Conservation (phyloP, 371 early-diverging fungal species). For the Rhizopus stolonifer region DNA sequence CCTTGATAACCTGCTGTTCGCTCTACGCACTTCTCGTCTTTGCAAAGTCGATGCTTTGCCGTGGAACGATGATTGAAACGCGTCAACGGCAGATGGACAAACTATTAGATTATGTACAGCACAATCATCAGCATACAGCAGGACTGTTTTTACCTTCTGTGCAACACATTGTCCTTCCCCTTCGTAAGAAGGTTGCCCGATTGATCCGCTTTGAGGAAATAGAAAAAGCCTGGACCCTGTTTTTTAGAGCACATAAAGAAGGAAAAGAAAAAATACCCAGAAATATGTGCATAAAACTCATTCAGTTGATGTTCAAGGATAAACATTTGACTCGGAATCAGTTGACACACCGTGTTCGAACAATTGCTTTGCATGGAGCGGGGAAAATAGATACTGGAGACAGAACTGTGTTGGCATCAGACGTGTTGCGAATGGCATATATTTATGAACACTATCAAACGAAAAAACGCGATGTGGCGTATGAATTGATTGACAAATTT, state of each 20-base stretch:
- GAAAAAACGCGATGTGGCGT: conserved; percentile 2
- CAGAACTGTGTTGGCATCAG: conserved; percentile 24
- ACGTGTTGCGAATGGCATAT: conserved; percentile 26
- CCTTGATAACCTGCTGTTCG: conserved; percentile 27
- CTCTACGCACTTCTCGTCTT: conserved; percentile 37
- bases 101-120: conserved; percentile 33
- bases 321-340: conserved; percentile 19
- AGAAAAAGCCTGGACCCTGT: conserved; percentile 24
- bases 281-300: conserved; percentile 25
- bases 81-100: conserved; percentile 36
- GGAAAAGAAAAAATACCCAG: conserved; percentile 17
- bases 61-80: conserved; percentile 7
- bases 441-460: conserved; percentile 25
- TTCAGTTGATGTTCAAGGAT: conserved; percentile 27
- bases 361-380: conserved; percentile 27
- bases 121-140: conserved; percentile 12
- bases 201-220: conserved; percentile 18
- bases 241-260: conserved; percentile 24
- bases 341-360: conserved; percentile 12
- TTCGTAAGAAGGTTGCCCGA: conserved; percentile 26
- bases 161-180: conserved; percentile 26
- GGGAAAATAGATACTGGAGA: conserved; percentile 20
- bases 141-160: conserved; percentile 24
- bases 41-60: conserved; percentile 23
- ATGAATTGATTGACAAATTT: conserved; percentile 21